Evolutionary conservation across 768 basidiomycete genomes (phyloP).

Genomic region (Grammothele lineata): DNA sequence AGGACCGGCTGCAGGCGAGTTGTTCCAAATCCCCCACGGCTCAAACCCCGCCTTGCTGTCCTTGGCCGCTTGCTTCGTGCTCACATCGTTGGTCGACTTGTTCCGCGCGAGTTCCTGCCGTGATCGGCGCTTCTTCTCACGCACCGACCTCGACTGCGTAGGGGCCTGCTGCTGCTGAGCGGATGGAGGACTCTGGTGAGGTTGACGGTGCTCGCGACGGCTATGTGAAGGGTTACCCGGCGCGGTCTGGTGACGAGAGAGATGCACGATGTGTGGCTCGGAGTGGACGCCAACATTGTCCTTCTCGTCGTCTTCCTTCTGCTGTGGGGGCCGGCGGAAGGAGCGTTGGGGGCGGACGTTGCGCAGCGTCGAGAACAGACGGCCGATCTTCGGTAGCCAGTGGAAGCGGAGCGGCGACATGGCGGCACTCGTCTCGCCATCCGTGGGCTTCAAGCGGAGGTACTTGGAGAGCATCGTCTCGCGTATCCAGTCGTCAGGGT

Average conservation of each 20-base stretch:
- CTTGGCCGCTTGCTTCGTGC: constrained; percentile 4
- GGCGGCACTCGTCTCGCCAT: constrained; percentile 73
- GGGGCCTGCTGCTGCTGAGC: not conserved
- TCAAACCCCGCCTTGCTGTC: constrained; percentile 7
- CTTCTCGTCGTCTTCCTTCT: constrained; percentile 17
- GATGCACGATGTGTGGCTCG: constrained; percentile 23
- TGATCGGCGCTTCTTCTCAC: constrained; percentile 28
- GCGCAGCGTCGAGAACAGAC: constrained; percentile 43
- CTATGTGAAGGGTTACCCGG: constrained; percentile 7
- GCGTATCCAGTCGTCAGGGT: constrained; percentile 67
- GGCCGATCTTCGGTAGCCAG: constrained; percentile 44
- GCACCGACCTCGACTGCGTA: constrained; percentile 1
- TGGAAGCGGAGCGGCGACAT: constrained; percentile 62
- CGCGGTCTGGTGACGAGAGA: constrained; percentile 10
- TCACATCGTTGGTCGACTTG: constrained; percentile 20
- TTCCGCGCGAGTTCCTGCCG: constrained; percentile 11
- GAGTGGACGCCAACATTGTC: constrained; percentile 29
- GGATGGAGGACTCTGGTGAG: constrained; percentile 8
- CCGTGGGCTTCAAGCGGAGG: constrained; percentile 56
- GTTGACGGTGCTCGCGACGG: constrained; percentile 23
- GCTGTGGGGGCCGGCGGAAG: constrained; percentile 17
- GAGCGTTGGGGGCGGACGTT: constrained; percentile 35
- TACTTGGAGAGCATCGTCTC: constrained; percentile 50
- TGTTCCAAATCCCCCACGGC: constrained; percentile 14
- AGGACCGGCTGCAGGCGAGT: constrained; percentile 23